A percentile compares a stretch with the other conserved stretches of the same genome.
Conservation (phyloP, 345 rosid genomes). For the Litchi chinensis region DNA sequence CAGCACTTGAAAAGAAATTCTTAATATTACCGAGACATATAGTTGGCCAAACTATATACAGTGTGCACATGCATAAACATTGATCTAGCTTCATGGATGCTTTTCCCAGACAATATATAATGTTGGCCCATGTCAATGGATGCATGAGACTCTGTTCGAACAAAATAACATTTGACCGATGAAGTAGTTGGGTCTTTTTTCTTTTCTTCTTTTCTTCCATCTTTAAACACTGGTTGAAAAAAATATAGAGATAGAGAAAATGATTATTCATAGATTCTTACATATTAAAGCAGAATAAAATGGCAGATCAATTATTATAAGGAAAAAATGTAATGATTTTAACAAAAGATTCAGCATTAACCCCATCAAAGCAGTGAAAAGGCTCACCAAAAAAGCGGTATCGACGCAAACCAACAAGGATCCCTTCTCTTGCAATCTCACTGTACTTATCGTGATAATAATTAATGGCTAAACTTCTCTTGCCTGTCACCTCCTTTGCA, state of each 20-base stretch:
- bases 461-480: constrained; percentile 15
- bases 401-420: constrained; percentile 59
- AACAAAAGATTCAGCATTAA: not conserved
- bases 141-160: constrained; percentile 57
- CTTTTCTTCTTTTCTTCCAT: constrained; percentile 76
- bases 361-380: not conserved
- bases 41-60: constrained; percentile 51
- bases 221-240: constrained; percentile 68
- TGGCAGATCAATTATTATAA: not conserved
- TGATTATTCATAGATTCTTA: not conserved
- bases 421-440: constrained; percentile 53
- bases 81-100: constrained; percentile 63
- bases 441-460: constrained; percentile 22
- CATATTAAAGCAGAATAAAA: not conserved
- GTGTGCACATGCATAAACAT: constrained; percentile 74
- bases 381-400: constrained; percentile 76
- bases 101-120: constrained; percentile 51
- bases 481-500: constrained; percentile 22
- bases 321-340: too few relatives aligned
- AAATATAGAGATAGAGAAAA: not conserved
- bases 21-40: constrained; percentile 64
- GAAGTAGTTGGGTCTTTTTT: constrained; percentile 57
- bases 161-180: constrained; percentile 65
- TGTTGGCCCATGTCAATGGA: constrained; percentile 26
- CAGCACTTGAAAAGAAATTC: constrained; percentile 3